phyloP scores from a whole-genome alignment of 78 protist genomes.

The Monosiga brevicollis region DNA sequence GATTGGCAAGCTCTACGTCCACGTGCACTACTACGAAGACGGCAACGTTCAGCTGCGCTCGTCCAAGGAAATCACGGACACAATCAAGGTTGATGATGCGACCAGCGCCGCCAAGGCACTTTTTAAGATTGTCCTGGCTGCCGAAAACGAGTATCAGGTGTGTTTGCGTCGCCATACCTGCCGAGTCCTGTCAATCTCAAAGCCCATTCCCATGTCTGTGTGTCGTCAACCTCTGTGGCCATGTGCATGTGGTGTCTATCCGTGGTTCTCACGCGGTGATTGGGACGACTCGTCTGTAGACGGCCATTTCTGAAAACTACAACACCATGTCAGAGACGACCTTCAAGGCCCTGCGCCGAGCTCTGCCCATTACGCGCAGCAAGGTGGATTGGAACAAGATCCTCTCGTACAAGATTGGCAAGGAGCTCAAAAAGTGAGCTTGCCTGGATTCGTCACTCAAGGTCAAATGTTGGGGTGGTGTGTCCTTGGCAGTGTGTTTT shows the following conservation, averaged over 20 bases:
- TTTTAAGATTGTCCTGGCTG: neutral
- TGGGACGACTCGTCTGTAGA: too few species aligned
- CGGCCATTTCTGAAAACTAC: constrained; percentile 32
- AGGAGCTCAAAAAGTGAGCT: constrained; percentile 15
- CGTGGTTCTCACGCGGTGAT: too few species aligned
- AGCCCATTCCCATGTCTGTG: too few species aligned
- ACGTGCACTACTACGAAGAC: constrained; percentile 51
- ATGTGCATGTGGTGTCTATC: too few species aligned
- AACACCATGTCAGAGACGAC: constrained; percentile 20
- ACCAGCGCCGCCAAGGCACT: neutral
- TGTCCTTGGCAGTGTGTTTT: too few species aligned
- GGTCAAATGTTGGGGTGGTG: too few species aligned
- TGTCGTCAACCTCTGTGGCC: too few species aligned
- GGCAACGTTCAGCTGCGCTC: constrained; percentile 53
- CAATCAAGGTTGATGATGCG: neutral
- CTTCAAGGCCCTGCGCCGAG: constrained; percentile 42
- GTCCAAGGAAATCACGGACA: constrained; percentile 8
- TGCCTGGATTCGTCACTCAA: too few species aligned
- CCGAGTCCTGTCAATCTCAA: too few species aligned
- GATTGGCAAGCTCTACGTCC: constrained; percentile 1
- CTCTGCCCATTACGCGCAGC: constrained; percentile 29
- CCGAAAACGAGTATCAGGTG: constrained; percentile 30
- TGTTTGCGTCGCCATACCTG: too few species aligned
- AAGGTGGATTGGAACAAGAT: constrained; percentile 40
- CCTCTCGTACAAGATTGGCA: constrained; percentile 16